Evolutionary conservation across 2,329 filamentous ascomycete species (phyloP).

Genomic region (Diaporthe eres): DNA sequence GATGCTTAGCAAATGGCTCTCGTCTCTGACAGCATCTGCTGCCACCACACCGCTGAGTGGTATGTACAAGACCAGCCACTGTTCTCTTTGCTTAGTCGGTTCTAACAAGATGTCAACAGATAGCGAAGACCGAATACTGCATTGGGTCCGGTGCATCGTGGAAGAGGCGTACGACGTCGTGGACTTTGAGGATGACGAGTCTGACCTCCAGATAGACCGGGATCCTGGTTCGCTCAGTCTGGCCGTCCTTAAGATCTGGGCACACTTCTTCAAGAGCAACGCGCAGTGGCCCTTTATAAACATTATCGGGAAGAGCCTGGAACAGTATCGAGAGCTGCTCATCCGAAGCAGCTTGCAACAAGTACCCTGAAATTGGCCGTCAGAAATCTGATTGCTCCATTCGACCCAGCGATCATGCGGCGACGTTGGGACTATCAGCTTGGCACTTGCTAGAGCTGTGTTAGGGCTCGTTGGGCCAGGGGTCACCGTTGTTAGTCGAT

Average conservation of each 20-base stretch:
- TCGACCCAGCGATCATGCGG: background rate
- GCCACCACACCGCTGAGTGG: constrained; percentile 7
- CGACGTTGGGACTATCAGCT: background rate
- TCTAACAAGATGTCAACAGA: constrained; percentile 44
- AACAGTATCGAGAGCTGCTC: constrained; percentile 52
- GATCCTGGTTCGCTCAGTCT: constrained; percentile 52
- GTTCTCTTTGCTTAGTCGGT: background rate
- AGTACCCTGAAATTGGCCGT: background rate
- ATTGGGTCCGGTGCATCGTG: constrained; percentile 62
- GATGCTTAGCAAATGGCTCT: constrained; percentile 65
- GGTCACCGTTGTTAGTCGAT: background rate
- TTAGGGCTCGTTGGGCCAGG: background rate
- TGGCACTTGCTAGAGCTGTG: background rate
- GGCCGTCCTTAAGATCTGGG: constrained; percentile 60
- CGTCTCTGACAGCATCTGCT: constrained; percentile 46
- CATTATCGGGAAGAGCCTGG: constrained; percentile 57
- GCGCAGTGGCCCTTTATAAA: constrained; percentile 65
- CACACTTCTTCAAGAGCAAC: constrained; percentile 62
- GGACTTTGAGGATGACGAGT: constrained; percentile 54
- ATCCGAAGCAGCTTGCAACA: constrained; percentile 28
- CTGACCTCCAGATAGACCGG: background rate
- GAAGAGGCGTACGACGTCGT: constrained; percentile 58
- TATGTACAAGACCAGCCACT: background rate
- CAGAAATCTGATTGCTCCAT: background rate
- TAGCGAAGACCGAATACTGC: constrained; percentile 60